Conservation (phyloP, 169 alveolate genomes). For the Perkinsus chesapeaki region DNA sequence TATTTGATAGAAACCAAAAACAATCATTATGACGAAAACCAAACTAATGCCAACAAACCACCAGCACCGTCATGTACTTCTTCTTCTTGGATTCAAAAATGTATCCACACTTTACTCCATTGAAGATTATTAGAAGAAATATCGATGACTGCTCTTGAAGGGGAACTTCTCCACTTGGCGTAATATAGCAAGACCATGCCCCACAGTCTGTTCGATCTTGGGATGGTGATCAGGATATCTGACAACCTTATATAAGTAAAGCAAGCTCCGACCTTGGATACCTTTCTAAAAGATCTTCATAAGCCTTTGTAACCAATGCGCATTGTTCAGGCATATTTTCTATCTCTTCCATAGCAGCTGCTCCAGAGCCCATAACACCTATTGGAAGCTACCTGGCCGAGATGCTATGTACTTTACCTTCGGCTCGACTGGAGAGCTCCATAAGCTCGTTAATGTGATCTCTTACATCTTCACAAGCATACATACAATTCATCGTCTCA, state of each 20-base stretch:
- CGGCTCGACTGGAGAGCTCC: slow-evolving; percentile 3
- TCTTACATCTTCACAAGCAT: slow-evolving; percentile 12
- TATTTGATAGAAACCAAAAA: neutral
- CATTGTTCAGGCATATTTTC: neutral
- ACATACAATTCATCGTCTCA: slow-evolving; percentile 2
- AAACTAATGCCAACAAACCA: neutral
- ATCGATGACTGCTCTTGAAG: slow-evolving; percentile 14
- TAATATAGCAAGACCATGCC: slow-evolving; percentile 12
- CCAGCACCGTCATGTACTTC: neutral
- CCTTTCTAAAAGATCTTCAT: neutral
- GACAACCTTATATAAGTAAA: too few relatives aligned
- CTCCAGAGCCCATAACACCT: neutral
- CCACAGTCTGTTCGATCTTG: slow-evolving; percentile 15
- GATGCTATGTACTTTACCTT: neutral
- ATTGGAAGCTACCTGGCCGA: neutral
- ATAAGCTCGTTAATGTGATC: slow-evolving; percentile 8
- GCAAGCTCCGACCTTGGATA: too few relatives aligned
- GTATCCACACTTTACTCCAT: neutral
- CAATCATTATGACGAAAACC: too few relatives aligned
- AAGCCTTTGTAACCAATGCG: neutral
- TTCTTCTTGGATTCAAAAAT: neutral
- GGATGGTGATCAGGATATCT: slow-evolving; percentile 9
- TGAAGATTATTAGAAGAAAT: neutral
- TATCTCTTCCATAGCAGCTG: neutral
- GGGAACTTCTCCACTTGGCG: slow-evolving; percentile 10